Evolutionary conservation across 345 rosid genomes (phyloP), one percentile per base, ranked within the genome.

Genomic region (Conringia planisiliqua): DNA sequence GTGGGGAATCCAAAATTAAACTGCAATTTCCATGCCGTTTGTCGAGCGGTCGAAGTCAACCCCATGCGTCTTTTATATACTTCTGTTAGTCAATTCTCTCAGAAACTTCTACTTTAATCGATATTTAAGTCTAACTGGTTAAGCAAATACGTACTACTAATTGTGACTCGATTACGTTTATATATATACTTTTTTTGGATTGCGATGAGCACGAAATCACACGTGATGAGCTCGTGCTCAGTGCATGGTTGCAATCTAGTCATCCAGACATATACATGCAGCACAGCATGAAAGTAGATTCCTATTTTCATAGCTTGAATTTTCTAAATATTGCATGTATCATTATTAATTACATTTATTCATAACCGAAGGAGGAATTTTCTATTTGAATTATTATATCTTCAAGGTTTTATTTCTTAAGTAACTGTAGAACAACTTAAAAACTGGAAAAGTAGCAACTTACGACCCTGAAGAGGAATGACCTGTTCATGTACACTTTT

Each of bases 1-100:
- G 36, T 4, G 20, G 33, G 10, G 40, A 44, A 64, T 16, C 55
- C 39, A 4, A 46, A 1, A 46, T 7, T 16, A 44, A 44, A 44
- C 17, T 30, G 78, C 78, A 56, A 43, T 55, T 4, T 22, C 27
- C 78, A 74, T 47, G 78, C 61, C 35, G 30, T 58, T 39, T 32
- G 48, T 1, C 9, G 69, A 72, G 52, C 5, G 69, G 12, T 72
- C 35, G 68, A 55, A 73, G 77, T 64, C 77, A 20, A 64, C 12
- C 38, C 67, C 75, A 71, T 73, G 70, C 71, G 10, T 20, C 17
- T 48, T 71, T 44, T 20, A 22, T 7, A 48, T 35, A 51, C 16
- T 18, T 73, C 24, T 27, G 10, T 51, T 52, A 40, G 76, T 72
- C 69, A 72, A 38, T 13, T 40, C 39, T 39, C 42, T 62, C 70